Percentiles rank a stretch among this genome's conserved stretches.
These are phyloP conservation scores for Dactylellina haptotyla DNA, from an alignment of 2,329 filamentous ascomycete species.

Conservation along the genomic window DNA sequence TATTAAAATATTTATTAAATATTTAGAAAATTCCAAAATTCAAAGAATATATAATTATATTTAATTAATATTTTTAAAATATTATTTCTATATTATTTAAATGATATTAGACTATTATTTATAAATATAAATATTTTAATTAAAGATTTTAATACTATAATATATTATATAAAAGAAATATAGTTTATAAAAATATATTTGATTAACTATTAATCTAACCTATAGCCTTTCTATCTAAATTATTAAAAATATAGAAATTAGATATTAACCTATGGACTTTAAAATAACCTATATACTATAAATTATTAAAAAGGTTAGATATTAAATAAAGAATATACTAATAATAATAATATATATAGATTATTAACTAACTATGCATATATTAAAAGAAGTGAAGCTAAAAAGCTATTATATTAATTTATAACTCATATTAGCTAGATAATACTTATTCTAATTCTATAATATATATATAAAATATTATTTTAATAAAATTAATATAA, in stretches of 20 bases:
- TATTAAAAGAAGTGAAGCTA: constrained; percentile 9
- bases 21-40: background rate
- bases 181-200: background rate
- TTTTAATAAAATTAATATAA: background rate
- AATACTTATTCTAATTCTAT: constrained; percentile 1
- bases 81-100: constrained; percentile 13
- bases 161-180: background rate
- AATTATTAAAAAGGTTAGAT: background rate
- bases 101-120: constrained; percentile 10
- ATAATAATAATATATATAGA: constrained; percentile 5
- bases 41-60: constrained; percentile 4
- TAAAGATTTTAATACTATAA: constrained; percentile 5
- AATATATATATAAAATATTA: background rate
- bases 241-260: constrained; percentile 5
- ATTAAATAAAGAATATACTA: constrained; percentile 14
- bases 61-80: background rate
- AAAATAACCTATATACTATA: constrained; percentile 1
- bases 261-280: constrained; percentile 7
- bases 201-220: background rate
- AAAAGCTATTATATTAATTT: constrained; percentile 7
- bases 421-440: background rate
- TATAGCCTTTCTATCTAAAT: constrained; percentile 10
- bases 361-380: background rate
- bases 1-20: background rate
- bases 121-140: constrained; percentile 17